Evolutionary conservation across 495 filamentous ascomycete species (phyloP).

Genomic region (Neurospora intermedia): DNA sequence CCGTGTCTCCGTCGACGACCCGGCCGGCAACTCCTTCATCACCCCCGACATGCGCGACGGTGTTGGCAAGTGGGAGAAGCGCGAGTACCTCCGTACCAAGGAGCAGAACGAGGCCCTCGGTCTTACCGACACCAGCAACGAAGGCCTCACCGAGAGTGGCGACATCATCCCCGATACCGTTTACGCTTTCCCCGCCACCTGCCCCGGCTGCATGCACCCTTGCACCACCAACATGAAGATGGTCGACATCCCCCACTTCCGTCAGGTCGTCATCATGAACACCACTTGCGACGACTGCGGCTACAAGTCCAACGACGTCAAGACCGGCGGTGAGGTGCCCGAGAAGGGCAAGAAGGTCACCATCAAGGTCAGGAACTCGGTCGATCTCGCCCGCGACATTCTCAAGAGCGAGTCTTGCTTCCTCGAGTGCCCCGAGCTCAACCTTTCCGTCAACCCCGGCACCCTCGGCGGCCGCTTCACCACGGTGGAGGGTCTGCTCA

Average conservation of each 20-base stretch:
- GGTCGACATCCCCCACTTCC: conserved; percentile 93
- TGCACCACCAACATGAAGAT: conserved; percentile 91
- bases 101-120: conserved; percentile 79
- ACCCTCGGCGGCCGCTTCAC: conserved; percentile 96
- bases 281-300: conserved; percentile 83
- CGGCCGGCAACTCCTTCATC: conserved; percentile 95
- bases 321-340: conserved; percentile 88
- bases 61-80: conserved; percentile 70
- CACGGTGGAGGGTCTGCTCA: conserved; percentile 89
- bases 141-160: conserved; percentile 42
- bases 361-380: conserved; percentile 56
- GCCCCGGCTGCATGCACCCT: conserved; percentile 74
- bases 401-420: conserved; percentile 91
- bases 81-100: conserved; percentile 68
- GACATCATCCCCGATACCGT: conserved; percentile 83
- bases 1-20: conserved; percentile 74
- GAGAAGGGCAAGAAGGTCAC: conserved; percentile 77
- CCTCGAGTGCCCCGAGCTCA: conserved; percentile 73
- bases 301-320: conserved; percentile 92
- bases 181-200: conserved; percentile 81
- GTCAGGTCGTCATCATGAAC: conserved; percentile 84
- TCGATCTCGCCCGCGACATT: conserved; percentile 83
- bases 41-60: conserved; percentile 67
- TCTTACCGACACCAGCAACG: conserved; percentile 36
- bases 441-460: conserved; percentile 73